Evolutionary conservation across 352 stramenopile genomes (phyloP), one percentile per base, ranked within the genome.

Genomic region (Aphanomyces stellatus): DNA sequence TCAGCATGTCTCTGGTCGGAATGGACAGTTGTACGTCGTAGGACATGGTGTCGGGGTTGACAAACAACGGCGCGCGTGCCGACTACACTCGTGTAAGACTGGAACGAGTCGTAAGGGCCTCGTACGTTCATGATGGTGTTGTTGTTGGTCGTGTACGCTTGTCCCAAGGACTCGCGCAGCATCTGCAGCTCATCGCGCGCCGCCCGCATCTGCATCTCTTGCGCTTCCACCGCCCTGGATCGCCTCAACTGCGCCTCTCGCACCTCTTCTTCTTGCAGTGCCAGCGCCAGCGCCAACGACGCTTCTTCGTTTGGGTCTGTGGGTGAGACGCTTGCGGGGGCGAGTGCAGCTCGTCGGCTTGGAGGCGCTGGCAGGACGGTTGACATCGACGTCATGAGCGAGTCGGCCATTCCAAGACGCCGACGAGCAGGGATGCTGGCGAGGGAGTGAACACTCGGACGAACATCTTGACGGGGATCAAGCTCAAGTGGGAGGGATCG

Each of bases 281-380:
- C 49, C 49, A 57, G n/a, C 7, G 49, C 49, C 49, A 57, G 33
- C 13, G 49, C 49, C 11, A 57, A 30, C 1, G 49, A 57, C n/a
- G 49, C 49, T 57, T 57, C 49, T 57, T 57, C 49, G 27, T 57
- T 30, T 8, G 49, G 22, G n/a, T 57, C 49, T 40, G 25, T 19
- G 22, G 13, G 13, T 43, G 17, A 43, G 19, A 27, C 25, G 8
- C 8, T 51, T 24, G 42, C 19, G 19, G 42, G 19, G 8, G 11
- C 30, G 7, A 37, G 22, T 34, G 49, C 27, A 37, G 49, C 25
- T 3, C 19, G 8, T 53, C 19, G 10, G n/a, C n/a, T 46, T 46
- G 11, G 37, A 46, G 37, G n/a, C 37, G 37, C 37, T 46, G 13
- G n/a, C n/a, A n/a, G n/a, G n/a, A n/a, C n/a, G n/a, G n/a, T n/a